phyloP scores from a whole-genome alignment of 495 filamentous ascomycete species.

The Astrocystis sublimbata region DNA sequence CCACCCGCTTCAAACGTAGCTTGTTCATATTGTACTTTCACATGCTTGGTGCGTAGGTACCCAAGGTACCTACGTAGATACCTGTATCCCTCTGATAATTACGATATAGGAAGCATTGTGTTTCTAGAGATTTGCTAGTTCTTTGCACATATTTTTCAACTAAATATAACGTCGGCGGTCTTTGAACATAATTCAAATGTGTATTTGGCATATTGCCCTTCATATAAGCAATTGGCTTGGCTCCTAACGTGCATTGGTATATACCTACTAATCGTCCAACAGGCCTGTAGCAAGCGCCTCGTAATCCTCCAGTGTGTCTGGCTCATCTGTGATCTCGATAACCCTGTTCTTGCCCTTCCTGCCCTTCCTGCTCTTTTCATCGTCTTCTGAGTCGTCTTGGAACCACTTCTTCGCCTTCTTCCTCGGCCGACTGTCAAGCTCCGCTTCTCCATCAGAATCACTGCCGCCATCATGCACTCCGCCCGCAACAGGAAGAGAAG shows the following conservation, averaged over 20 bases:
- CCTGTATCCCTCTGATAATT: neutral
- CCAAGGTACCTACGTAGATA: too few species aligned
- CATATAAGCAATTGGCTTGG: neutral
- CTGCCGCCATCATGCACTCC: slow-evolving; percentile 23
- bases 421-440: slow-evolving; percentile 27
- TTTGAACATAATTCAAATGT: too few species aligned
- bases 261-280: slow-evolving; percentile 51
- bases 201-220: neutral
- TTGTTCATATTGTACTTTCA: slow-evolving; percentile 16
- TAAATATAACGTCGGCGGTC: too few species aligned
- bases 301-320: slow-evolving; percentile 85
- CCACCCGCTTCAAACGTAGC: slow-evolving; percentile 11
- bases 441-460: slow-evolving; percentile 40
- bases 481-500: slow-evolving; percentile 51
- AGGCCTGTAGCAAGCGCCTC: slow-evolving; percentile 84
- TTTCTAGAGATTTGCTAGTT: neutral
- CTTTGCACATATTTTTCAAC: too few species aligned
- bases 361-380: slow-evolving; percentile 46
- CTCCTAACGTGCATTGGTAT: neutral
- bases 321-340: slow-evolving; percentile 60
- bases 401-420: slow-evolving; percentile 45
- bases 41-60: neutral
- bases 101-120: neutral
- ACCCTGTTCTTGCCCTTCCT: slow-evolving; percentile 51
- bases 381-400: slow-evolving; percentile 46